phyloP scores from a whole-genome alignment of 2,329 filamentous ascomycete genomes.

The Coniochaeta sp. region DNA sequence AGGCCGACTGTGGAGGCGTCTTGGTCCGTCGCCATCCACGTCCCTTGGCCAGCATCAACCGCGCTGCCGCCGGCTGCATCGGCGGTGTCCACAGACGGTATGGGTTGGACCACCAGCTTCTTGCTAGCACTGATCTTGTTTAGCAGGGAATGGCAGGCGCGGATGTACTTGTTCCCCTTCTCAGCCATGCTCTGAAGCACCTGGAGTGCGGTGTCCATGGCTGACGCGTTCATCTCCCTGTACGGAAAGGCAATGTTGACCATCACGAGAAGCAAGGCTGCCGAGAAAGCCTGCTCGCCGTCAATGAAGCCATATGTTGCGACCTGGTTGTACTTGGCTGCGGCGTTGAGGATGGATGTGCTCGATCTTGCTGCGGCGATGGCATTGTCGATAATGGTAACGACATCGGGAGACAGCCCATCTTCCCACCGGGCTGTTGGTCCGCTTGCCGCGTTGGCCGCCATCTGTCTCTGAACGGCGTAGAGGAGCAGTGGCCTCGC shows the following conservation, averaged over 20 bases:
- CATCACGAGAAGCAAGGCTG: constrained; percentile 42
- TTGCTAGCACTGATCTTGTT: constrained; percentile 15
- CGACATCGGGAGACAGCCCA: constrained; percentile 35
- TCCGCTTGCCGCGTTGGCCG: constrained; percentile 18
- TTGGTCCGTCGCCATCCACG: background rate
- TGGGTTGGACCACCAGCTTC: constrained; percentile 9
- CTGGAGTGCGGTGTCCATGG: constrained; percentile 19
- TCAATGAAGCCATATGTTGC: constrained; percentile 47
- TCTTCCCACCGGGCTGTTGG: constrained; percentile 25
- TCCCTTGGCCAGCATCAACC: background rate
- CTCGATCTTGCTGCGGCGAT: constrained; percentile 38
- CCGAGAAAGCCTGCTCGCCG: constrained; percentile 43
- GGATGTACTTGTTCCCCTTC: constrained; percentile 40
- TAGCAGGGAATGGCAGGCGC: constrained; percentile 18
- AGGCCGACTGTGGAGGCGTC: background rate
- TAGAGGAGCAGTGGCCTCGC: constrained; percentile 40
- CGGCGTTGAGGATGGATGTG: constrained; percentile 34
- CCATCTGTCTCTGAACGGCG: constrained; percentile 36
- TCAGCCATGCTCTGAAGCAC: constrained; percentile 41
- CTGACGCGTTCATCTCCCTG: constrained; percentile 32
- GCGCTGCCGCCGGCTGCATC: background rate
- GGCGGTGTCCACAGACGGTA: too few relatives aligned
- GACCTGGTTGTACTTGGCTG: constrained; percentile 37
- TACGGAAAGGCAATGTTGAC: constrained; percentile 41
- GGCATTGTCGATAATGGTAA: constrained; percentile 39